A percentile compares a stretch with the other conserved stretches of the same genome.
Evolutionary conservation across 2,329 filamentous ascomycete genomes (phyloP).

Genomic region (Epichloe coenophiala): DNA sequence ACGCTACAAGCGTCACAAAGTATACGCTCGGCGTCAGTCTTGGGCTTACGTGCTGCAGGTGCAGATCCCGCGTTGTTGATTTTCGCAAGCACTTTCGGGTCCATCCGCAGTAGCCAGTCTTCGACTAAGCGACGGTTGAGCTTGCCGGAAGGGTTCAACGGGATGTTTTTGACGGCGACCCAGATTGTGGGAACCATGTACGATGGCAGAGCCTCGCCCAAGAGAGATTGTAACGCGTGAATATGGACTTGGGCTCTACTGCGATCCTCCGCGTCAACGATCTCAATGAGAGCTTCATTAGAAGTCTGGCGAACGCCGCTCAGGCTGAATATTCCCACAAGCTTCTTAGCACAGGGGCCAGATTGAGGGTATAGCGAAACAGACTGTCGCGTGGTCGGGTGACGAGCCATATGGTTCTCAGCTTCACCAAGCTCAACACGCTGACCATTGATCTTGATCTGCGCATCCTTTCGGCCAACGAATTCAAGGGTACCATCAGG

Average conservation of each 20-base stretch:
- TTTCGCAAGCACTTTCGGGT: background rate
- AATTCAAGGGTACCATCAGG: constrained; percentile 16
- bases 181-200: constrained; percentile 3
- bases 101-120: background rate
- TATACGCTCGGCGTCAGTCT: constrained; percentile 2
- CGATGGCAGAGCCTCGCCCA: background rate
- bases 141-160: constrained; percentile 8
- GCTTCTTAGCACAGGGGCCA: background rate
- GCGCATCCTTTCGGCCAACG: constrained; percentile 28
- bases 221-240: constrained; percentile 5
- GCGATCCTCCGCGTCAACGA: background rate
- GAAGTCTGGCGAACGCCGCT: background rate
- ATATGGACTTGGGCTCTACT: constrained; percentile 2
- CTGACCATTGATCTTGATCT: constrained; percentile 40
- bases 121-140: constrained; percentile 7
- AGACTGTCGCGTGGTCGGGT: background rate
- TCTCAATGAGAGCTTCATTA: background rate
- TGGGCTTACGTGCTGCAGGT: background rate
- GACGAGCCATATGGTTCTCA: constrained; percentile 7
- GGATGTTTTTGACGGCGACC: constrained; percentile 3
- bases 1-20: constrained; percentile 22
- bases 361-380: background rate
- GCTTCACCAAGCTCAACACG: constrained; percentile 26
- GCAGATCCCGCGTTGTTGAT: background rate
- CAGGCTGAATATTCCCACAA: constrained; percentile 1